These are phyloP conservation scores for Penicillium paradoxum DNA, from an alignment of 495 filamentous ascomycete species.

Conservation along the genomic window DNA sequence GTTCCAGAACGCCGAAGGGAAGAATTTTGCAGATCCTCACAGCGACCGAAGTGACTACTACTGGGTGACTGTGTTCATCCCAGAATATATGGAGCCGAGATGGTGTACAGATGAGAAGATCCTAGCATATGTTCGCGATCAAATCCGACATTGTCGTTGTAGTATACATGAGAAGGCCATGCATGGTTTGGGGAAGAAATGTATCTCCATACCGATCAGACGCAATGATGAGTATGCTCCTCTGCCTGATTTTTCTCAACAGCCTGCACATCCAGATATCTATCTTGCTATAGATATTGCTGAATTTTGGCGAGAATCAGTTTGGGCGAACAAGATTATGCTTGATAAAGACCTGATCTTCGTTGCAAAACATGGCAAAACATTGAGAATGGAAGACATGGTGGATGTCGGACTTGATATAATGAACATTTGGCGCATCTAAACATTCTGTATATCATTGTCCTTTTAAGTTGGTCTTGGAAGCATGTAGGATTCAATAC, in stretches of 20 bases:
- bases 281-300: neutral
- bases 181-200: neutral
- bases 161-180: neutral
- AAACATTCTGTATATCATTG: neutral
- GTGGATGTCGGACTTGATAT: neutral
- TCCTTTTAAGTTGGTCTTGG: neutral
- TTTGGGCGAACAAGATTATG: neutral
- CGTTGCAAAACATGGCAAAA: neutral
- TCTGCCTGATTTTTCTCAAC: neutral
- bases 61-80: neutral
- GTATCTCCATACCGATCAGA: neutral
- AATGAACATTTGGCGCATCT: neutral
- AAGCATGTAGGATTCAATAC: neutral
- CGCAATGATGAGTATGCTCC: neutral
- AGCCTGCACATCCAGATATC: neutral
- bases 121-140: neutral
- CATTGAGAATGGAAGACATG: neutral
- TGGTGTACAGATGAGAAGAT: neutral
- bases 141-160: neutral
- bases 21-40: neutral
- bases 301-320: neutral
- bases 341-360: neutral
- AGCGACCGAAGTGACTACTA: neutral
- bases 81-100: neutral
- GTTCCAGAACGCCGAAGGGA: neutral